Evolutionary conservation across 2,329 filamentous ascomycete species (phyloP), one percentile per base, ranked within the genome.

Genomic region (Colletotrichum cuscutae): DNA sequence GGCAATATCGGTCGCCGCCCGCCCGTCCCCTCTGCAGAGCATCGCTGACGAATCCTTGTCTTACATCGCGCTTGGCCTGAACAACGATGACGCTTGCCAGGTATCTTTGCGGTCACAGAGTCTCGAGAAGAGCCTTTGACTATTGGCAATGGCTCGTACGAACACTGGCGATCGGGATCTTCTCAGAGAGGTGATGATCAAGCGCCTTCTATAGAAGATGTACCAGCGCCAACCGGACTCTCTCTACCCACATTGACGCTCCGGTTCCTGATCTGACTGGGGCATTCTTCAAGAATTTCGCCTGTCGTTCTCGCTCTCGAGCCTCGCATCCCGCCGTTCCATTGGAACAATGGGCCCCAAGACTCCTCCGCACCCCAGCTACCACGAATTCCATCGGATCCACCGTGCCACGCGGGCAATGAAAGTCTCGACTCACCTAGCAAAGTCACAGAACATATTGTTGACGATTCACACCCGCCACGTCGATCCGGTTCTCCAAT

Each of bases 401-500:
- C 69, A 42, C 56, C 30, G 35, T 32, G 30, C 42, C 63, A 62
- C 49, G 63, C 68, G 62, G 62, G 67, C 56, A 54, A 49, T 8
- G 19, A 8, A 22, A 52, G 35, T 60, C 58, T 60, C n/a, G 11
- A 26, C 37, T 56, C 53, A 19, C 24, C 13, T 30, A 19, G 53
- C 53, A 56, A 3, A 56, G 53, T 56, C 56, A 35, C 15, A 4
- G 15, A 49, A n/a, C 42, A 49, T 19, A 2, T n/a, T 49, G 19
- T 35, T 9, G 22, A 57, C 57, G 64, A 60, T 54, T 28, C 30
- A 37, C 62, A 57, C 37, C 26, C 62, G 24, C 26, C 30, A 28
- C 13, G 69, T 13, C 52, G 65, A 72, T 72, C 69, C 65, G 59
- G 65, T 63, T 58, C 58, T 22, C 42, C 53, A 49, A 37, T 68